These are phyloP conservation scores for Cyclocybe cylindracea DNA, from an alignment of 768 basidiomycete species.

Conservation along the genomic window DNA sequence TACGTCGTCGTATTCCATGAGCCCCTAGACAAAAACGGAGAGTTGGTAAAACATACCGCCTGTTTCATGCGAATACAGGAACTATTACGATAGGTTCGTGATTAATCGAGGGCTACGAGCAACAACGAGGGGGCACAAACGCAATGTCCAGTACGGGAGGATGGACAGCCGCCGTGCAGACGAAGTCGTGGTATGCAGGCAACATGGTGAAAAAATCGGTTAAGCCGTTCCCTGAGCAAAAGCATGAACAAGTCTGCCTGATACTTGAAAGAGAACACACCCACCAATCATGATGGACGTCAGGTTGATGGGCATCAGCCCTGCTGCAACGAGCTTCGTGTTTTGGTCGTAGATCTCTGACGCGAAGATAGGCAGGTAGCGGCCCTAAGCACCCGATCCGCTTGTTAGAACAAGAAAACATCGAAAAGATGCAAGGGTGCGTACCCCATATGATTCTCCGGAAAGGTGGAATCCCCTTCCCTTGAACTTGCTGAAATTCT, in stretches of 20 bases:
- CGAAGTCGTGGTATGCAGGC: constrained; percentile 46
- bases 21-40: not conserved
- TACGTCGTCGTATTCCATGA: constrained; percentile 19
- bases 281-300: constrained; percentile 72
- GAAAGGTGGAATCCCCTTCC: constrained; percentile 66
- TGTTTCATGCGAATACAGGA: constrained; percentile 61
- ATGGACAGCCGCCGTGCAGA: constrained; percentile 53
- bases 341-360: constrained; percentile 79
- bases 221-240: constrained; percentile 56
- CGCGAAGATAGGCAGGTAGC: constrained; percentile 75
- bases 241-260: not conserved
- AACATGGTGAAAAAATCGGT: constrained; percentile 54
- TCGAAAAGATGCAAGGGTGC: constrained; percentile 14
- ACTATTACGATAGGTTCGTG: constrained; percentile 29
- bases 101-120: constrained; percentile 43
- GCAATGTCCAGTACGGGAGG: constrained; percentile 43
- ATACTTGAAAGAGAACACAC: not conserved
- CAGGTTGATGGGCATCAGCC: constrained; percentile 62
- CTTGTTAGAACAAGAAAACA: not conserved
- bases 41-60: constrained; percentile 37
- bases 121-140: too few species aligned
- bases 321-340: constrained; percentile 47
- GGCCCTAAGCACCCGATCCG: constrained; percentile 42
- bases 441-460: constrained; percentile 78
- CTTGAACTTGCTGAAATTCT: constrained; percentile 71